Evolutionary conservation across 495 filamentous ascomycete species (phyloP).

Genomic region (Podospora pseudoanserina): DNA sequence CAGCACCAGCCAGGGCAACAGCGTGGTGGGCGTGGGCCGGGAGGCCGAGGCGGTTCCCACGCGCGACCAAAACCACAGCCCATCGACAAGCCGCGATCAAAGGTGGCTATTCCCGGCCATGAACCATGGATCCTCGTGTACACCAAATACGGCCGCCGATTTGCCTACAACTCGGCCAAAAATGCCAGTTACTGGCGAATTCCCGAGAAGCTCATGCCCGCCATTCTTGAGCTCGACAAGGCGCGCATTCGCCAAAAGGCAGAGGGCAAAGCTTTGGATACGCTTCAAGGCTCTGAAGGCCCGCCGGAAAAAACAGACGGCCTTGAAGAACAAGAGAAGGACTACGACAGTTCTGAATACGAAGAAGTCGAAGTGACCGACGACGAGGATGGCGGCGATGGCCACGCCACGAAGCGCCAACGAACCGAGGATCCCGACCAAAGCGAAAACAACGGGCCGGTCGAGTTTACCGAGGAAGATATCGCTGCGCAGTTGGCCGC

Average conservation of each 20-base stretch:
- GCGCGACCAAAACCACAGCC: slow-evolving; percentile 59
- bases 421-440: slow-evolving; percentile 53
- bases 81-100: slow-evolving; percentile 76
- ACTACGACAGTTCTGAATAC: slow-evolving; percentile 59
- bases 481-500: slow-evolving; percentile 86
- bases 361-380: slow-evolving; percentile 89
- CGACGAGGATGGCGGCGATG: slow-evolving; percentile 50
- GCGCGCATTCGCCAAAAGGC: slow-evolving; percentile 52
- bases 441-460: slow-evolving; percentile 41
- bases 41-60: slow-evolving; percentile 48
- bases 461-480: slow-evolving; percentile 94
- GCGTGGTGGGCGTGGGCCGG: slow-evolving; percentile 33
- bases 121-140: slow-evolving; percentile 91
- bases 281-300: slow-evolving; percentile 9
- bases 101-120: slow-evolving; percentile 71
- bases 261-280: slow-evolving; percentile 20
- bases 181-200: slow-evolving; percentile 92
- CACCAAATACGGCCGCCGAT: slow-evolving; percentile 81
- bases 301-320: neutral
- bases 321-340: slow-evolving; percentile 15
- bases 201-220: slow-evolving; percentile 76
- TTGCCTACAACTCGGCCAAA: slow-evolving; percentile 79
- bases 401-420: slow-evolving; percentile 60
- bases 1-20: slow-evolving; percentile 23
- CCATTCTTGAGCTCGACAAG: slow-evolving; percentile 67